These are phyloP conservation scores for Scheffersomyces segobiensis DNA, from an alignment of 1,139 yeast species.

Conservation along the genomic window DNA sequence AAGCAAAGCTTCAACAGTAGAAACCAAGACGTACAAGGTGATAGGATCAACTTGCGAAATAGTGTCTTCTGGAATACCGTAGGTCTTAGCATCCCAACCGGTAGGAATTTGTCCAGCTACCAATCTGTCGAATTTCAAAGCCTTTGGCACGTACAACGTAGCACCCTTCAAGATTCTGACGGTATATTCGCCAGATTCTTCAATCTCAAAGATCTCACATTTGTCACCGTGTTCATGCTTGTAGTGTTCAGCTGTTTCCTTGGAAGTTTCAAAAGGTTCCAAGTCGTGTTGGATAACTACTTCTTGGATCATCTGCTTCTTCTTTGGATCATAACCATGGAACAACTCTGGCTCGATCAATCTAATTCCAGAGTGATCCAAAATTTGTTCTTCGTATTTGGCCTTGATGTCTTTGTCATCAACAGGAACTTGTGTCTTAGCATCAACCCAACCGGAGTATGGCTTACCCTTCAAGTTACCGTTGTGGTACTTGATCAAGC, in stretches of 20 bases:
- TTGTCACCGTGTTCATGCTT: slow-evolving; percentile 90
- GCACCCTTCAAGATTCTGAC: slow-evolving; percentile 94
- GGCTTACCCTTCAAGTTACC: slow-evolving; percentile 88
- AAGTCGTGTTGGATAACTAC: slow-evolving; percentile 93
- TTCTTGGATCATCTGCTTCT: slow-evolving; percentile 92
- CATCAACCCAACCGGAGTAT: slow-evolving; percentile 96
- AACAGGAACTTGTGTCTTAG: slow-evolving; percentile 89
- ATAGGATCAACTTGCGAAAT: slow-evolving; percentile 94
- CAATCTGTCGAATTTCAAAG: slow-evolving; percentile 88
- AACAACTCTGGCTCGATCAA: slow-evolving; percentile 94
- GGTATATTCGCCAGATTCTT: slow-evolving; percentile 88
- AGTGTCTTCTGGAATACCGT: slow-evolving; percentile 93
- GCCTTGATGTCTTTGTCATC: slow-evolving; percentile 92
- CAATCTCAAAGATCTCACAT: slow-evolving; percentile 88
- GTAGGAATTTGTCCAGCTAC: slow-evolving; percentile 99
- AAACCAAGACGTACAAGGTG: slow-evolving; percentile 87
- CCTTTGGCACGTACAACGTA: slow-evolving; percentile 88
- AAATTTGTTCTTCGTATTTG: slow-evolving; percentile 84
- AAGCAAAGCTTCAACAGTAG: slow-evolving; percentile 92
- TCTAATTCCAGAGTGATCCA: slow-evolving; percentile 95
- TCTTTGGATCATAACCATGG: slow-evolving; percentile 89
- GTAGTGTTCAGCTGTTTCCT: slow-evolving; percentile 94
- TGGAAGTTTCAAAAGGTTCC: slow-evolving; percentile 92
- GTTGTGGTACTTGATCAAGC: slow-evolving; percentile 88
- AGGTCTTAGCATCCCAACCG: slow-evolving; percentile 95